phyloP scores from a whole-genome alignment of 2,329 filamentous ascomycete genomes.

The Colletotrichum sansevieriae region DNA sequence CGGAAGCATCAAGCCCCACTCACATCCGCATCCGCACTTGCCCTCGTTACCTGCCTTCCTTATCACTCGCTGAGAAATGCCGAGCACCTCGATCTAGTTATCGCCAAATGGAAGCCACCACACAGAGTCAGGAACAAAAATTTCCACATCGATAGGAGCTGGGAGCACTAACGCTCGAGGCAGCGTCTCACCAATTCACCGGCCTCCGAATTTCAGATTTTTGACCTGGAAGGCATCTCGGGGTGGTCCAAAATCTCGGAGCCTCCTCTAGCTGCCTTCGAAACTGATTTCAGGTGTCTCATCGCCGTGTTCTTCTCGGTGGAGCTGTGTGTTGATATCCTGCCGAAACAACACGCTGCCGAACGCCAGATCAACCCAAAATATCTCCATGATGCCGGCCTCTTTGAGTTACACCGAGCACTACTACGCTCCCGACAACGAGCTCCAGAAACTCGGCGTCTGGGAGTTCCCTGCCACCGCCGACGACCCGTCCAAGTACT shows the following conservation, averaged over 20 bases:
- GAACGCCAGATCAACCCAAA: background rate
- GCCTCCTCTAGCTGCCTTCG: background rate
- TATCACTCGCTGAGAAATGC: background rate
- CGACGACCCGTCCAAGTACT: constrained; percentile 46
- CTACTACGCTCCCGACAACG: constrained; percentile 54
- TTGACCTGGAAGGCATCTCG: background rate
- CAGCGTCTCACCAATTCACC: constrained; percentile 6
- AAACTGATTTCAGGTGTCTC: background rate
- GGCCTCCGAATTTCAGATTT: background rate
- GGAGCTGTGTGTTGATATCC: constrained; percentile 7
- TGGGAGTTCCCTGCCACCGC: constrained; percentile 53
- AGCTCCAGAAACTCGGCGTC: constrained; percentile 60
- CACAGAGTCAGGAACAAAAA: background rate
- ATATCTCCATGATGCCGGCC: constrained; percentile 28
- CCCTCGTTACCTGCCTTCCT: background rate
- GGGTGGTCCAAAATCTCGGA: background rate
- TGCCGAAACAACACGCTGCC: constrained; percentile 7
- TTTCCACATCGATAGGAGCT: background rate
- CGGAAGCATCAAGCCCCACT: constrained; percentile 18
- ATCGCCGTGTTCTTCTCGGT: background rate
- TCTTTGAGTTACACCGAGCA: constrained; percentile 51
- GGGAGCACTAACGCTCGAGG: background rate
- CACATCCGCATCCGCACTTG: background rate
- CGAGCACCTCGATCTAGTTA: background rate
- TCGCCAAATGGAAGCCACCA: no score